phyloP scores from a whole-genome alignment of 805 yeast genomes.

The Pichia californica region DNA sequence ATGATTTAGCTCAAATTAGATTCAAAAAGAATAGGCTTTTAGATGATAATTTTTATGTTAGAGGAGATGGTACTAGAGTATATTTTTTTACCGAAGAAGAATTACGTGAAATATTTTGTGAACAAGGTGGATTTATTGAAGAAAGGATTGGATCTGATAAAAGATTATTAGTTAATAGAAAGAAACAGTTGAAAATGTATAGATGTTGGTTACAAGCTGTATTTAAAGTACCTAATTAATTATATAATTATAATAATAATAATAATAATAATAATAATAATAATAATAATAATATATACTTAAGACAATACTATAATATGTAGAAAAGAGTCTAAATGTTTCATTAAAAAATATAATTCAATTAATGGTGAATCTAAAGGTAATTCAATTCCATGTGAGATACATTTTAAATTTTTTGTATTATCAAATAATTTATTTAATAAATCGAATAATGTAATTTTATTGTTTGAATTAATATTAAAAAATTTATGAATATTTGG shows the following conservation, averaged over 20 bases:
- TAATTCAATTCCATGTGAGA: conserved; percentile 48
- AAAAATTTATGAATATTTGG: background rate
- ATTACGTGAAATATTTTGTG: conserved; percentile 63
- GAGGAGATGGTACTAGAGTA: conserved; percentile 98
- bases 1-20: conserved; percentile 91
- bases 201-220: conserved; percentile 96
- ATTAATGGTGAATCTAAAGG: conserved; percentile 39
- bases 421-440: background rate
- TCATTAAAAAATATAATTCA: conserved; percentile 39
- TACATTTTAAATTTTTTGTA: background rate
- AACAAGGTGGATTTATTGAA: conserved; percentile 50
- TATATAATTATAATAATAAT: background rate
- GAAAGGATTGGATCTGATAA: conserved; percentile 83
- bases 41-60: conserved; percentile 89
- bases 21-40: conserved; percentile 82
- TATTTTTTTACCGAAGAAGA: conserved; percentile 96
- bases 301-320: conserved; percentile 51
- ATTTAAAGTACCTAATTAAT: conserved; percentile 36
- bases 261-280: too few relatives aligned
- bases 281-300: too few relatives aligned
- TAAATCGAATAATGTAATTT: background rate
- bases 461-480: too few relatives aligned
- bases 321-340: conserved; percentile 59
- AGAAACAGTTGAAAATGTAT: conserved; percentile 90
- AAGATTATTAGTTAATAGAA: conserved; percentile 83